These are phyloP conservation scores for Parastagonospora avenae DNA, from an alignment of 2,329 filamentous ascomycete genomes.

Conservation along the genomic window DNA sequence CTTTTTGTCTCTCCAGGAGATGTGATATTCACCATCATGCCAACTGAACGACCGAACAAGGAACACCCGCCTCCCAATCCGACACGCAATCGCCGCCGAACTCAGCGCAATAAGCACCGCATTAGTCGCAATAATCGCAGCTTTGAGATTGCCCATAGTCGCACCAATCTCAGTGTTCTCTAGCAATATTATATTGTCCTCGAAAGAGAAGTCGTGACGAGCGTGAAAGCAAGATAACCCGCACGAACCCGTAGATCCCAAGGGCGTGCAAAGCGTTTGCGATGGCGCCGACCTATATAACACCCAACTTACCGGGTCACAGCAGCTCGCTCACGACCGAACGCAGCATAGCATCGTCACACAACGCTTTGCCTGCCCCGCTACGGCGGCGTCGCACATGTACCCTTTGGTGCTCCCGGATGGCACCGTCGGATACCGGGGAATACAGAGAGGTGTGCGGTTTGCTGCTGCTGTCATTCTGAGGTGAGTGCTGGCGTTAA, in stretches of 20 bases:
- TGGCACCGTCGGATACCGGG: too few relatives aligned
- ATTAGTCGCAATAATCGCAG: conserved; percentile 32
- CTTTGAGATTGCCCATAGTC: conserved; percentile 11
- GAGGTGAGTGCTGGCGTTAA: neutral
- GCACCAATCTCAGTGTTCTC: neutral
- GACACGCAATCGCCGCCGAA: conserved; percentile 25
- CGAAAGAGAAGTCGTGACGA: neutral
- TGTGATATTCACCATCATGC: conserved; percentile 31
- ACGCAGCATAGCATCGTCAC: conserved; percentile 2
- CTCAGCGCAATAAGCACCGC: conserved; percentile 30
- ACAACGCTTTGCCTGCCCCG: neutral
- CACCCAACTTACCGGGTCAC: conserved; percentile 1
- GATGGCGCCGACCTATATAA: conserved; percentile 1
- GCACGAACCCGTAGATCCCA: neutral
- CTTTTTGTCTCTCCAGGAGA: neutral
- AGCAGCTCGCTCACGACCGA: conserved; percentile 1
- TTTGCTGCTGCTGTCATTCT: neutral
- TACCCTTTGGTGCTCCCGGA: too few relatives aligned
- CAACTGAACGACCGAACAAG: conserved; percentile 29
- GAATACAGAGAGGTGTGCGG: too few relatives aligned
- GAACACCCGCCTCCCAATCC: conserved; percentile 27
- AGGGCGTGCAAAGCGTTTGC: neutral
- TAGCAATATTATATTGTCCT: neutral
- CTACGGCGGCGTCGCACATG: conserved; percentile 1
- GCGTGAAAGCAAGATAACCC: neutral